Base-by-base conservation (phyloP, 202 grass and related monocot species). In the Zoysia matrella region DNA sequence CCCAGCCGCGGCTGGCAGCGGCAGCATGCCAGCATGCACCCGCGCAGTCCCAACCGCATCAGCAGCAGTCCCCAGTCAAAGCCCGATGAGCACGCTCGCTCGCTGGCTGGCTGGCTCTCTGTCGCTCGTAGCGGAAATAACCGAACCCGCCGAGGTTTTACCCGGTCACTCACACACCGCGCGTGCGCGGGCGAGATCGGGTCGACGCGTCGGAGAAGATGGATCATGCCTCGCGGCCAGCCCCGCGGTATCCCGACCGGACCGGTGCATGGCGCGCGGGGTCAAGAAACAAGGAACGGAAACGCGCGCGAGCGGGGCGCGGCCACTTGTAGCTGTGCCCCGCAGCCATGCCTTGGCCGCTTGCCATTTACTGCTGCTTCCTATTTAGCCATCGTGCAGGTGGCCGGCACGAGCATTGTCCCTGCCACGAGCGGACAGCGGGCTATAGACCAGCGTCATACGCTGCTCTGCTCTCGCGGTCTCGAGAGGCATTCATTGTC, bases 341-440 rank as follows among this genome's bases (percentile, higher is more conserved):
- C 71, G 36, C 52, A 70, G 42, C 54, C 64, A 67, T 78, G 65
- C n/a, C 16, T 51, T 69, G 87, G 77, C 82, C 3, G 36, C 14
- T 62, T 62, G 9, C 70, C 78, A 89, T 36, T 36, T 36, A 82
- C 49, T 51, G 5, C 49, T 10, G 7, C 30, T 36, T 36, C 30
- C 56, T 86, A 82, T 73, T 85, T 78, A 89, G 78, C 53, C 83
- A 36, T 53, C 73, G 68, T 48, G 67, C 65, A 65, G 82, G 71
- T 71, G 58, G 58, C 51, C 44, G 13, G 60, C 57, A 45, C 22
- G 6, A 18, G 11, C 65, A 46, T 22, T 77, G 50, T 43, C 81
- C 45, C 36, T 48, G 12, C 30, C 15, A 52, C 8, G 10, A 40
- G 44, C 16, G 11, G 52, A 4, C 52, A 6, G 15, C 11, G 36